phyloP scores from a whole-genome alignment of 1,284 basidiomycete genomes.

The Trametes hirsuta region DNA sequence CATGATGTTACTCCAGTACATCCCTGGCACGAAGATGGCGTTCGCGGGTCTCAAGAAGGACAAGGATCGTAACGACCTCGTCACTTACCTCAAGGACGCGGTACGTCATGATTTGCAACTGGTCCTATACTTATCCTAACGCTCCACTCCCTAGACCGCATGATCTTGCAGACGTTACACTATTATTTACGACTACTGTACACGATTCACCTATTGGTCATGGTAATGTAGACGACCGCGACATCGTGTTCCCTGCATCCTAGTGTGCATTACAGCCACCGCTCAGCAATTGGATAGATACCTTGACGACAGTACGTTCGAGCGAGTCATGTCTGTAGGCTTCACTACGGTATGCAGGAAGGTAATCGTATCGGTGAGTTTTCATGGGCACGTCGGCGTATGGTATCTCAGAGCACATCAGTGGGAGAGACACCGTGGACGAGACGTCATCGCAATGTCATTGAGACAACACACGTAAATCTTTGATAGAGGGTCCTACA shows the following conservation, averaged over 20 bases:
- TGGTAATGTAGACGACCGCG: slow-evolving; percentile 31
- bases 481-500: too few species aligned
- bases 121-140: neutral
- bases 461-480: too few species aligned
- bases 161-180: slow-evolving; percentile 16
- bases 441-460: too few species aligned
- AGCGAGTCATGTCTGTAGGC: too few species aligned
- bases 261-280: neutral
- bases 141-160: slow-evolving; percentile 20
- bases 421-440: too few species aligned
- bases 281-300: slow-evolving; percentile 19
- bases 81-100: slow-evolving; percentile 75
- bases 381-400: too few species aligned
- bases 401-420: too few species aligned
- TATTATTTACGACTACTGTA: slow-evolving; percentile 20
- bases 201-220: slow-evolving; percentile 25
- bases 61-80: slow-evolving; percentile 92
- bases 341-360: too few species aligned
- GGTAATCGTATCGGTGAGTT: too few species aligned
- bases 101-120: slow-evolving; percentile 43
- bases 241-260: slow-evolving; percentile 19
- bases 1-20: slow-evolving; percentile 60
- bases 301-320: slow-evolving; percentile 1
- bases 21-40: slow-evolving; percentile 97
- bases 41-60: slow-evolving; percentile 98